A percentile compares a stretch with the other conserved stretches of the same genome.
Conservation (phyloP, 345 rosid species). For the Erodium maritimum region DNA sequence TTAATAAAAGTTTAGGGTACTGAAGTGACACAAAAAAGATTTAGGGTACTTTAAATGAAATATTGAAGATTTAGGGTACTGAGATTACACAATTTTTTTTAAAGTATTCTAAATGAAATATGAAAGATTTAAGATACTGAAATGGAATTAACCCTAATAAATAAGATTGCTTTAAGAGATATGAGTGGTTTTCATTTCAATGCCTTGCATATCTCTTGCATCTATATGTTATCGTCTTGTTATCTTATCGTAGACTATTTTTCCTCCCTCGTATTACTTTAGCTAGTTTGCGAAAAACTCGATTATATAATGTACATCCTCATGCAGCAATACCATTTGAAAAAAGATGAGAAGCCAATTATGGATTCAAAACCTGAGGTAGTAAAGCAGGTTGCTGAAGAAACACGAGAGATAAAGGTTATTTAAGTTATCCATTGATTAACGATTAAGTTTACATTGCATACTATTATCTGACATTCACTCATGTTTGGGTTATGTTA, state of each 20-base stretch:
- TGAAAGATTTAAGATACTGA: no score
- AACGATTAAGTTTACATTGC: neutral
- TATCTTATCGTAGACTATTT: neutral
- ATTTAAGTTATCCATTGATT: neutral
- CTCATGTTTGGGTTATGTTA: slow-evolving; percentile 17
- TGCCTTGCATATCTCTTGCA: no score
- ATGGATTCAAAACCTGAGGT: slow-evolving; percentile 36
- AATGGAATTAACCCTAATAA: no score
- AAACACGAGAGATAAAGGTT: slow-evolving; percentile 73
- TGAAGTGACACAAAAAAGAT: no score
- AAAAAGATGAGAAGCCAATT: slow-evolving; percentile 44
- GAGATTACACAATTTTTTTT: no score
- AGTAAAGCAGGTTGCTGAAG: slow-evolving; percentile 45
- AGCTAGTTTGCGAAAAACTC: slow-evolving; percentile 2
- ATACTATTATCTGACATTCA: neutral
- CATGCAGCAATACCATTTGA: slow-evolving; percentile 61
- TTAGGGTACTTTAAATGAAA: no score
- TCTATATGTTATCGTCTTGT: no score
- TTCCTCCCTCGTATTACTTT: slow-evolving; percentile 2
- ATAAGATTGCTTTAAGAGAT: no score
- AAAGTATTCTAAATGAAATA: no score
- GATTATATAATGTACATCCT: slow-evolving; percentile 5
- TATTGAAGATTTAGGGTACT: no score
- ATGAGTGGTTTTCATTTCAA: no score
- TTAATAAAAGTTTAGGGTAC: no score